phyloP scores from a whole-genome alignment of 1,139 yeast genomes.

The Hansenula sp. region DNA sequence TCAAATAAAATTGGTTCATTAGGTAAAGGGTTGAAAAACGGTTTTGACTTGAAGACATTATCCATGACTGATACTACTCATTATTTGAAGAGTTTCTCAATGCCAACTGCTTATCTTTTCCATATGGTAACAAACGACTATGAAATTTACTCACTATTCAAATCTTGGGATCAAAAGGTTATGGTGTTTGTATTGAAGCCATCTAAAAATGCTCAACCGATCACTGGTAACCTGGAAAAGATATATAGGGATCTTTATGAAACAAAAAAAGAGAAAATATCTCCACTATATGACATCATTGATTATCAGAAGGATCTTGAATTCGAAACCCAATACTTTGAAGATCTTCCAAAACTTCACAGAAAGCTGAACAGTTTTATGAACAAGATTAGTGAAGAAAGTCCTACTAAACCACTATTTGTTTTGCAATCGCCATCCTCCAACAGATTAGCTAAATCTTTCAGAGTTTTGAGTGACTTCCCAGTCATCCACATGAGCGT shows the following conservation, averaged over 20 bases:
- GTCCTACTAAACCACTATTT: constrained; percentile 62
- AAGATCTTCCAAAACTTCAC: constrained; percentile 46
- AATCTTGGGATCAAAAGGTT: constrained; percentile 58
- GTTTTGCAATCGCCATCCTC: constrained; percentile 73
- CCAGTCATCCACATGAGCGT: constrained; percentile 65
- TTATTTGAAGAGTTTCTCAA: constrained; percentile 50
- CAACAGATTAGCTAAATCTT: constrained; percentile 36
- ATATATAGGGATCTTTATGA: constrained; percentile 51
- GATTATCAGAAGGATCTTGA: constrained; percentile 47
- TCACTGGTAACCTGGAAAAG: constrained; percentile 50
- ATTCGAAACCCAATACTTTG: constrained; percentile 51
- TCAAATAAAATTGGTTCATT: constrained; percentile 67
- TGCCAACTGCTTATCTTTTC: constrained; percentile 65
- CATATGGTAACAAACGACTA: constrained; percentile 77
- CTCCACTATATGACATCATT: constrained; percentile 40
- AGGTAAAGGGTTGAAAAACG: constrained; percentile 84
- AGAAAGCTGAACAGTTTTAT: constrained; percentile 53
- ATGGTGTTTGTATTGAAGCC: constrained; percentile 67
- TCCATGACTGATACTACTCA: constrained; percentile 40
- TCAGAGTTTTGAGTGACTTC: constrained; percentile 48
- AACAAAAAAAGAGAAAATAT: constrained; percentile 43
- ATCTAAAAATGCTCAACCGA: constrained; percentile 60
- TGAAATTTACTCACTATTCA: constrained; percentile 67
- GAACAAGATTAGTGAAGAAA: constrained; percentile 59
- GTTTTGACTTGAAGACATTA: constrained; percentile 68